These are phyloP conservation scores for Cladosporium halotolerans DNA, from an alignment of 2,329 filamentous ascomycete species.

Conservation along the genomic window DNA sequence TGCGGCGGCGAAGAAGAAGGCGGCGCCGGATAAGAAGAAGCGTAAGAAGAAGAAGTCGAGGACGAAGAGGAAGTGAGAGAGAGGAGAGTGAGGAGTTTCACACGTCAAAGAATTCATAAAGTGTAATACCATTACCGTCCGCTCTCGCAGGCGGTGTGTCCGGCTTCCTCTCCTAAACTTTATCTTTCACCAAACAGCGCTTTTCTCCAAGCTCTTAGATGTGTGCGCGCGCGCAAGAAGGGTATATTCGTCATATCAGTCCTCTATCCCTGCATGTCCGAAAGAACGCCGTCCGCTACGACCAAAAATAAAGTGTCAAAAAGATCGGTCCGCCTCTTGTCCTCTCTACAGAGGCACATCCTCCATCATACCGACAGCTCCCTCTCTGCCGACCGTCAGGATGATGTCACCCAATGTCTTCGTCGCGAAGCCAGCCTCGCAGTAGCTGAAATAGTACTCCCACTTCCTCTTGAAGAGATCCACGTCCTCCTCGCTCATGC, in stretches of 20 bases:
- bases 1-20: conserved; percentile 20
- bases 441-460: conserved; percentile 74
- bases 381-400: conserved; percentile 62
- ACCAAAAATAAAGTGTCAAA: no score
- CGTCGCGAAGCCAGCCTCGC: conserved; percentile 65
- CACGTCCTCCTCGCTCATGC: conserved; percentile 56
- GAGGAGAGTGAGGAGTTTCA: no score
- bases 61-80: conserved; percentile 26
- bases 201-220: no score
- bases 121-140: no score
- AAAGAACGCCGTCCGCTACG: neutral
- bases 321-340: no score
- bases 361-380: conserved; percentile 62
- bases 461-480: conserved; percentile 66
- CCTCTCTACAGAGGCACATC: conserved; percentile 53
- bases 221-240: conserved; percentile 1
- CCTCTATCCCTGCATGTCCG: neutral
- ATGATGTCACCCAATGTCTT: conserved; percentile 69
- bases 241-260: neutral
- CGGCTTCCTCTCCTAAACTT: no score
- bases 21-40: conserved; percentile 30
- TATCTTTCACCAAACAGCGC: no score
- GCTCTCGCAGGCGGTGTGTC: no score
- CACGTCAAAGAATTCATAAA: no score
- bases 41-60: conserved; percentile 30